Evolutionary conservation across 1,284 basidiomycete species (phyloP).

Genomic region (Erythrobasidium hasegawianum): DNA sequence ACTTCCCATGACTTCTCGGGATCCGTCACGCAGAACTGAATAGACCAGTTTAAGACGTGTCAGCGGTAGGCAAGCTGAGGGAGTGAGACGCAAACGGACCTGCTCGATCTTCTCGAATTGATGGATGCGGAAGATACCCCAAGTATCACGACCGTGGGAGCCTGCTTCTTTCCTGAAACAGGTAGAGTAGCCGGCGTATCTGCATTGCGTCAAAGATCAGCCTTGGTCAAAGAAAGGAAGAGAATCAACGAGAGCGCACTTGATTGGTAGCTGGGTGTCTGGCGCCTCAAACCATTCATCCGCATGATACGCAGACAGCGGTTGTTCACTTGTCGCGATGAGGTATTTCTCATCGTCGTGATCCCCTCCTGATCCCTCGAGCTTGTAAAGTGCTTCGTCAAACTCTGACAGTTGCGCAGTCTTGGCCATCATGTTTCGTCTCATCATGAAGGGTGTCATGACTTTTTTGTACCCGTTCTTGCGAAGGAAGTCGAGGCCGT

Average conservation of each 20-base stretch:
- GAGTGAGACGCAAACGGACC: constrained; percentile 45
- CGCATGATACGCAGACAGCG: constrained; percentile 89
- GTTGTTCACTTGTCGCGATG: constrained; percentile 97
- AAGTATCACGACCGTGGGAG: constrained; percentile 93
- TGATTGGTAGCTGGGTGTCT: constrained; percentile 81
- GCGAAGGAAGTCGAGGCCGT: constrained; percentile 89
- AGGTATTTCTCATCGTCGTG: constrained; percentile 97
- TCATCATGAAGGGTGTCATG: constrained; percentile 98
- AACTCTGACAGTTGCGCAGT: constrained; percentile 97
- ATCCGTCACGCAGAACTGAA: constrained; percentile 87
- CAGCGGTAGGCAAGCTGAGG: not conserved
- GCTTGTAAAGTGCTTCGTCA: constrained; percentile 95
- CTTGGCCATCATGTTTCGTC: constrained; percentile 94
- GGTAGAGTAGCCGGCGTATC: constrained; percentile 68
- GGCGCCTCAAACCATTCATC: constrained; percentile 98
- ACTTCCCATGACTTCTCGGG: constrained; percentile 90
- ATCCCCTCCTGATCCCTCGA: not conserved
- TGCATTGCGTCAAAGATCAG: constrained; percentile 55
- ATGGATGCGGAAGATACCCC: constrained; percentile 99
- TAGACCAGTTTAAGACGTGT: not conserved
- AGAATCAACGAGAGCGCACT: constrained; percentile 54
- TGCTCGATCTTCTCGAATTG: constrained; percentile 99
- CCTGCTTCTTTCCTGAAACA: constrained; percentile 99
- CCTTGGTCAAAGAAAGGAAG: no score
- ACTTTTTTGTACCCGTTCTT: constrained; percentile 84